These are phyloP conservation scores for Lachnellula arida DNA, from an alignment of 2,329 filamentous ascomycete species.

Conservation along the genomic window DNA sequence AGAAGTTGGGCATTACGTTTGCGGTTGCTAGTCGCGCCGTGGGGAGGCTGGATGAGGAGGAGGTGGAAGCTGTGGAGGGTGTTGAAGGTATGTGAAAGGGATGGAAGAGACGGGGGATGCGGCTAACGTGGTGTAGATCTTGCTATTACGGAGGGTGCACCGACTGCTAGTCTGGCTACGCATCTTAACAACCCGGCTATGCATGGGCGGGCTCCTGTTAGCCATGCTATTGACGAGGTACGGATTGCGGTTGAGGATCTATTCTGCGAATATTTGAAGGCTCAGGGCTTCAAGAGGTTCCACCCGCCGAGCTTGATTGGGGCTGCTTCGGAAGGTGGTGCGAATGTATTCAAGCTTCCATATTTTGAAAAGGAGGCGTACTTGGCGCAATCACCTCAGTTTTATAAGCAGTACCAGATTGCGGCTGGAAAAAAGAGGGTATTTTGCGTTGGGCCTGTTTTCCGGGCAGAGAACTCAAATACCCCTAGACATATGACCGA, in stretches of 20 bases:
- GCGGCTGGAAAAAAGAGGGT: slow-evolving; percentile 73
- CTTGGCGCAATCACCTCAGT: slow-evolving; percentile 75
- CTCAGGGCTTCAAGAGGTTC: slow-evolving; percentile 73
- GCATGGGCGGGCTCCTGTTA: slow-evolving; percentile 86
- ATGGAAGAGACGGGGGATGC: background rate
- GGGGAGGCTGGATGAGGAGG: slow-evolving; percentile 53
- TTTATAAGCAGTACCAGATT: slow-evolving; percentile 86
- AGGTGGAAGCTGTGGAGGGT: slow-evolving; percentile 39
- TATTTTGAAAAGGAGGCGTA: slow-evolving; percentile 86
- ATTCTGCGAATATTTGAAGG: slow-evolving; percentile 74
- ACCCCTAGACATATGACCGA: slow-evolving; percentile 82
- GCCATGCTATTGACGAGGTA: slow-evolving; percentile 70
- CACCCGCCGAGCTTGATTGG: slow-evolving; percentile 87
- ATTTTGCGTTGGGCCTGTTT: slow-evolving; percentile 75
- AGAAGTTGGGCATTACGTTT: slow-evolving; percentile 54
- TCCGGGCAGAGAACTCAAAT: slow-evolving; percentile 82
- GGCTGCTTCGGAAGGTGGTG: slow-evolving; percentile 86
- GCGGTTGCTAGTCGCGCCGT: slow-evolving; percentile 51
- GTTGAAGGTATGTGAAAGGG: slow-evolving; percentile 33
- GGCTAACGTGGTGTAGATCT: slow-evolving; percentile 29
- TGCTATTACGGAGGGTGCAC: slow-evolving; percentile 46
- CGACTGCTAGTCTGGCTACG: slow-evolving; percentile 52
- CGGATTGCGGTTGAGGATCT: slow-evolving; percentile 44
- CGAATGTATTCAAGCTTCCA: slow-evolving; percentile 82
- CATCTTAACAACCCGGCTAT: slow-evolving; percentile 88